Evolutionary conservation across 345 rosid species (phyloP).

Genomic region (Euphorbia pulcherrima): DNA sequence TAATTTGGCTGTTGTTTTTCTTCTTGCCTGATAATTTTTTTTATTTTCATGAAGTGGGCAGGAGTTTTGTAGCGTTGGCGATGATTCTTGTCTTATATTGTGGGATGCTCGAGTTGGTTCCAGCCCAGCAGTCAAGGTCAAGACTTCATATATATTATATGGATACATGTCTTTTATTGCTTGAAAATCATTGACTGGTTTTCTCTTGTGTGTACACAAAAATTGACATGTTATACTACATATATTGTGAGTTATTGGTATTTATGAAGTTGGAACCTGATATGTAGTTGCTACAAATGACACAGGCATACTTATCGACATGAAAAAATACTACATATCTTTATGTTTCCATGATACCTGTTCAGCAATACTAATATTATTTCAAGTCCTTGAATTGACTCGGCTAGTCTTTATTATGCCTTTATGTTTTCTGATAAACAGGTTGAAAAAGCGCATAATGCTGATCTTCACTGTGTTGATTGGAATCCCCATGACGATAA

Average conservation of each 20-base stretch:
- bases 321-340: too few relatives aligned
- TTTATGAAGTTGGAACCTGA: neutral
- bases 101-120: slow-evolving; percentile 98
- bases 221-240: neutral
- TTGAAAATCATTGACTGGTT: neutral
- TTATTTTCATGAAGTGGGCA: slow-evolving; percentile 60
- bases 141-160: neutral
- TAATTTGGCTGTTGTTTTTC: slow-evolving; percentile 12
- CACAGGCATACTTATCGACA: neutral
- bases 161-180: neutral
- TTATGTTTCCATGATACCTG: too few relatives aligned
- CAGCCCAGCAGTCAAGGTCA: slow-evolving; percentile 75
- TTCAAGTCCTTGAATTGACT: neutral
- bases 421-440: slow-evolving; percentile 21
- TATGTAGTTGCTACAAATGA: neutral
- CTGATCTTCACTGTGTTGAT: slow-evolving; percentile 97
- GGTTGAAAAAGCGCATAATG: slow-evolving; percentile 95
- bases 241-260: neutral
- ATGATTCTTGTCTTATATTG: slow-evolving; percentile 95
- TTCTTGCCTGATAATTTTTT: slow-evolving; percentile 24
- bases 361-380: neutral
- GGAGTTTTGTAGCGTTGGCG: slow-evolving; percentile 98
- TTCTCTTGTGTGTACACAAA: neutral
- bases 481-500: slow-evolving; percentile 92
- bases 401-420: neutral